Evolutionary conservation across 2,329 filamentous ascomycete species (phyloP).

Genomic region (Torrubiella hemipterigena): DNA sequence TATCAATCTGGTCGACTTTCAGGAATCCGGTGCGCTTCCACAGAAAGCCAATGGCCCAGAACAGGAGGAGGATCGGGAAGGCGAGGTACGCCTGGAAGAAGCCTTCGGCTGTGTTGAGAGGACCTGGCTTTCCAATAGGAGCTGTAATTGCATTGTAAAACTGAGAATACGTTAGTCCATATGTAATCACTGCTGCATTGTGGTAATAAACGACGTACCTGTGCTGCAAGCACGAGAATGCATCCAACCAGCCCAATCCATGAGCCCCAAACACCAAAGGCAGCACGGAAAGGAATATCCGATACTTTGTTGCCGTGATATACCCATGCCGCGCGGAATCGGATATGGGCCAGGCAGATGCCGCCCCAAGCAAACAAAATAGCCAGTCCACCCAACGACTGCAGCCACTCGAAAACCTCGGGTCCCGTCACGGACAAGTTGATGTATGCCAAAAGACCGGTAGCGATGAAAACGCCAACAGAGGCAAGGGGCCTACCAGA

Average conservation of each 20-base stretch:
- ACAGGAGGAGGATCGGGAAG: slow-evolving; percentile 39
- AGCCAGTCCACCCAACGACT: slow-evolving; percentile 51
- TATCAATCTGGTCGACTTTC: slow-evolving; percentile 47
- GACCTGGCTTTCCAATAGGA: slow-evolving; percentile 16
- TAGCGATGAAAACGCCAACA: slow-evolving; percentile 31
- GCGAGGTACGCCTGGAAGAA: slow-evolving; percentile 47
- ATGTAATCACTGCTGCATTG: neutral
- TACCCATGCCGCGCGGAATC: slow-evolving; percentile 54
- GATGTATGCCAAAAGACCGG: slow-evolving; percentile 39
- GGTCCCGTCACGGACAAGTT: slow-evolving; percentile 30
- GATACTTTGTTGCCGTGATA: slow-evolving; percentile 47
- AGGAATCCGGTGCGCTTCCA: slow-evolving; percentile 57
- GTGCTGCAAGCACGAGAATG: slow-evolving; percentile 40
- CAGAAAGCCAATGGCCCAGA: slow-evolving; percentile 45
- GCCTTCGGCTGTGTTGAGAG: slow-evolving; percentile 28
- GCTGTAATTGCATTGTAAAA: slow-evolving; percentile 37
- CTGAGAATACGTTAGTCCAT: slow-evolving; percentile 13
- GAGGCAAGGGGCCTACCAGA: slow-evolving; percentile 42
- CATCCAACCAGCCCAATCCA: slow-evolving; percentile 49
- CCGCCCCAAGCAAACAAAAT: slow-evolving; percentile 59
- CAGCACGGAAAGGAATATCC: slow-evolving; percentile 53
- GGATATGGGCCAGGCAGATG: slow-evolving; percentile 57
- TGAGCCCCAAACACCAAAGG: slow-evolving; percentile 50
- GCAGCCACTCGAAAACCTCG: slow-evolving; percentile 52
- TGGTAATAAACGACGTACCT: slow-evolving; percentile 23